Base-by-base conservation (phyloP, 371 early-diverging fungal genomes). In the Mortierella sp. region DNA sequence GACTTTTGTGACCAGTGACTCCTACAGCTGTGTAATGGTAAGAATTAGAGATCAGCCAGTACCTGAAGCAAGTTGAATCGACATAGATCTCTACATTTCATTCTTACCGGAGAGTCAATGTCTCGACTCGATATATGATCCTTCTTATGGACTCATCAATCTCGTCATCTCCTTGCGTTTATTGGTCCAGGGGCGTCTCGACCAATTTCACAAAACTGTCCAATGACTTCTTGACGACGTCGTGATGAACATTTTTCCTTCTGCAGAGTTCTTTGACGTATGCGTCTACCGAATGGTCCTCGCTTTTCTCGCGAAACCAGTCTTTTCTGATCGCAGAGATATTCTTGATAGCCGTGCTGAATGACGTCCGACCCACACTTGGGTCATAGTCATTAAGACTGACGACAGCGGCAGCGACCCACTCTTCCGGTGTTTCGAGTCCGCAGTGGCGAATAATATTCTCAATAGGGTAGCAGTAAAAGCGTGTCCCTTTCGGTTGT, bases 301-400 rank as follows among this genome's bases (percentile, higher is more conserved):
- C 47, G 57, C 43, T 43, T 65, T 57, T 65, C 66, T 57, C 43
- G 55, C 45, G 29, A 45, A 56, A 2, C 66, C 57, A 57, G 42
- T 56, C 57, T 66, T 56, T 47, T 45, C 66, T 66, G 59, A 58
- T 66, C 47, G 45, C 59, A 28, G 32, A 0, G 22, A 66, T 47
- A 32, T 66, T 59, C 23, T 58, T 66, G 32, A 58, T 58, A 66
- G 66, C 66, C 47, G 42, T 47, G 42, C 58, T 58, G 59, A 66
- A 66, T 32, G 66, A 66, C 26, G 59, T 66, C 59, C 66, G 59
- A 43, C 66, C 66, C 45, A 66, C 66, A 66, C 66, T 66, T 8
- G 66, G 59, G 47, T 66, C 66, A 66, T 66, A 66, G 49, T 66
- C 66, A 47, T 66, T 66, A 57, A 58, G 66, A 58, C 66, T 66